phyloP scores from a whole-genome alignment of 1,139 yeast genomes.

The Saccharomyces hybrid region DNA sequence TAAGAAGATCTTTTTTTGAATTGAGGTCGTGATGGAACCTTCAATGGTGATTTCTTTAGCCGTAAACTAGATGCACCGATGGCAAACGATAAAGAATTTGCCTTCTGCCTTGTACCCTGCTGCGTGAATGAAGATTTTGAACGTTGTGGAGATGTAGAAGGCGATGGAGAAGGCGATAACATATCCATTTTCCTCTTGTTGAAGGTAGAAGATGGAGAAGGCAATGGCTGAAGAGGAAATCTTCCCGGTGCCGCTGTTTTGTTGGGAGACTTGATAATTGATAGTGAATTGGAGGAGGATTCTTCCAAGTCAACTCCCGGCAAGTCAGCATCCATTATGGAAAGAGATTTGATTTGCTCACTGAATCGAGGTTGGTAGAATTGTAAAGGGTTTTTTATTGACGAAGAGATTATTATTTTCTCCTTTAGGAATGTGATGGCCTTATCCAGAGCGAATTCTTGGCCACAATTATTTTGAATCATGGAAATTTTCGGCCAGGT shows the following conservation, averaged over 20 bases:
- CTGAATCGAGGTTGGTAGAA: slow-evolving; percentile 9
- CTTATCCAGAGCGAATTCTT: slow-evolving; percentile 79
- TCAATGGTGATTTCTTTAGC: not conserved
- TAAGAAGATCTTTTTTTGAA: not conserved
- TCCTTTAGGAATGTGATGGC: slow-evolving; percentile 66
- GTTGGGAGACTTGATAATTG: not conserved
- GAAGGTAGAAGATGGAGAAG: not conserved
- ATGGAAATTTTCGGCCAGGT: slow-evolving; percentile 89
- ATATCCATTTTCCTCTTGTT: not conserved
- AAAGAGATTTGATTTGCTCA: slow-evolving; percentile 3
- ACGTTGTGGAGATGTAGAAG: not conserved
- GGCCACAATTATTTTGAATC: slow-evolving; percentile 79
- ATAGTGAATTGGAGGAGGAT: not conserved
- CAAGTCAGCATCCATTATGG: not conserved
- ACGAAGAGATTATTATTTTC: slow-evolving; percentile 43
- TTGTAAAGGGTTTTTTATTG: slow-evolving; percentile 27
- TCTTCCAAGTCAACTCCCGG: slow-evolving; percentile 1
- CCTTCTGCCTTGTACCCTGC: not conserved
- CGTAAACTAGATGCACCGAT: not conserved
- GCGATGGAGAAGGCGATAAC: not conserved
- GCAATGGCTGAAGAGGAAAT: not conserved
- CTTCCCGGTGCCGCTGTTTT: not conserved
- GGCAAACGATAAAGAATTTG: not conserved
- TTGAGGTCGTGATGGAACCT: not conserved
- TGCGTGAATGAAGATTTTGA: not conserved